Percentiles rank a stretch among this genome's conserved stretches.
phyloP scores from a whole-genome alignment of 768 basidiomycete species.

The Phlegmacium glaucopus region DNA sequence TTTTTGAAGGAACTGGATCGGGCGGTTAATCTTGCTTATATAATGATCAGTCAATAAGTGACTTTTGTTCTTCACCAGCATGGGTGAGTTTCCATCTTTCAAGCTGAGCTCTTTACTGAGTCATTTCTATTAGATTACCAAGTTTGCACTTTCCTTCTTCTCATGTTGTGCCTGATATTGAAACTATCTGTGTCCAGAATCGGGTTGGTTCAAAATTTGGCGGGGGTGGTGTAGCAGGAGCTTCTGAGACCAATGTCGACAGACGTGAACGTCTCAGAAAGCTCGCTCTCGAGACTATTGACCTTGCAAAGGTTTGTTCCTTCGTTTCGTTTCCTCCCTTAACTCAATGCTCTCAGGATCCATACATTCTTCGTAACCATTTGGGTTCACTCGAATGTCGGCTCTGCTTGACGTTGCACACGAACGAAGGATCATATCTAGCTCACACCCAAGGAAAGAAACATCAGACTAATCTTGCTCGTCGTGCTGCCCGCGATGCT shows the following conservation, averaged over 20 bases:
- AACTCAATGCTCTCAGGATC: slow-evolving; percentile 56
- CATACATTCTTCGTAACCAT: slow-evolving; percentile 98
- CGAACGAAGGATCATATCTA: slow-evolving; percentile 99
- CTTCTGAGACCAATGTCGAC: slow-evolving; percentile 94
- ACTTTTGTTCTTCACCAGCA: background rate
- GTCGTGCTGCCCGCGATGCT: slow-evolving; percentile 95
- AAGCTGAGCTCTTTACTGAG: background rate
- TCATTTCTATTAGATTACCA: too few relatives aligned
- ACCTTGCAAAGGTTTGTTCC: slow-evolving; percentile 82
- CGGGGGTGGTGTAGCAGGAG: slow-evolving; percentile 93
- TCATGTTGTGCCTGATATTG: too few relatives aligned
- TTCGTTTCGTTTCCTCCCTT: slow-evolving; percentile 5
- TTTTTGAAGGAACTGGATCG: slow-evolving; percentile 26
- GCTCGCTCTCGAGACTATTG: slow-evolving; percentile 95
- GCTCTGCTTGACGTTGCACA: slow-evolving; percentile 94
- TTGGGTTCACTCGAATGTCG: slow-evolving; percentile 98
- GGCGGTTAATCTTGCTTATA: slow-evolving; percentile 21
- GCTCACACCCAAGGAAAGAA: slow-evolving; percentile 99
- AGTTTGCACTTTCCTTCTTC: background rate
- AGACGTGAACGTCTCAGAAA: slow-evolving; percentile 91
- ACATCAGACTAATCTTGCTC: slow-evolving; percentile 96
- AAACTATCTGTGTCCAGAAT: slow-evolving; percentile 51
- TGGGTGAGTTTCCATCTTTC: background rate
- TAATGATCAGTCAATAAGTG: slow-evolving; percentile 7
- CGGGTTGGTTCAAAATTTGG: slow-evolving; percentile 96